Conservation (phyloP, 2,329 filamentous ascomycete genomes). For the Xenoacremonium recifei region DNA sequence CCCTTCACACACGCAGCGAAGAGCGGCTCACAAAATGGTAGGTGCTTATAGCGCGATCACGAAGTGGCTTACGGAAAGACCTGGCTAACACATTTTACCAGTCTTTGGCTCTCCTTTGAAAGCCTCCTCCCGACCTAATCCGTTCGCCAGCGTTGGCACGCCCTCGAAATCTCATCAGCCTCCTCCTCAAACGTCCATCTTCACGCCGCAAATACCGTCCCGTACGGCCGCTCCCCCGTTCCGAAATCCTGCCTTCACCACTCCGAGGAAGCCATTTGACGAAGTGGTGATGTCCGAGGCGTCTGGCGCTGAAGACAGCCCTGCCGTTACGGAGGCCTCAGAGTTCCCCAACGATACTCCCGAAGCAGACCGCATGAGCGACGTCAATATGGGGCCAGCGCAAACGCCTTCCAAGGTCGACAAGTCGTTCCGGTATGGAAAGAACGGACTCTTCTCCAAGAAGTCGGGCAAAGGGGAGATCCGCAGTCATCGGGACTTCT, state of each 20-base stretch:
- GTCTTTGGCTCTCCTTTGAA: conserved; percentile 40
- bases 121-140: conserved; percentile 30
- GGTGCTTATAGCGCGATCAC: conserved; percentile 18
- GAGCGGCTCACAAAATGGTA: conserved; percentile 40
- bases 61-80: not conserved
- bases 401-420: conserved; percentile 47
- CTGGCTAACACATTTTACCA: conserved; percentile 21
- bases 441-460: conserved; percentile 36
- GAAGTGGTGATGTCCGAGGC: conserved; percentile 52
- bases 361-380: conserved; percentile 46
- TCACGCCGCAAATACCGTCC: conserved; percentile 43
- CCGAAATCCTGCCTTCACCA: conserved; percentile 64
- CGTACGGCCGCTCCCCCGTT: conserved; percentile 51
- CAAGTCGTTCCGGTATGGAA: conserved; percentile 46
- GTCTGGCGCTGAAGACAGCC: conserved; percentile 60
- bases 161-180: conserved; percentile 40
- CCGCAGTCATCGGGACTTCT: conserved; percentile 41
- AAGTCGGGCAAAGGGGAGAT: conserved; percentile 66
- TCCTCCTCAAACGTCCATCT: conserved; percentile 43
- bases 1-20: conserved; percentile 57
- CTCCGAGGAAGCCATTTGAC: conserved; percentile 58
- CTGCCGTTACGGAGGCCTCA: conserved; percentile 56
- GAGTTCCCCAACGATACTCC: conserved; percentile 52
- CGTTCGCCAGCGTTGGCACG: conserved; percentile 36
- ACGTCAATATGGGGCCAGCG: conserved; percentile 40